A percentile compares a stretch with the other conserved stretches of the same genome.
These are phyloP conservation scores for Spencermartinsiella ligniputridi DNA, from an alignment of 1,139 yeast species.

Conservation along the genomic window DNA sequence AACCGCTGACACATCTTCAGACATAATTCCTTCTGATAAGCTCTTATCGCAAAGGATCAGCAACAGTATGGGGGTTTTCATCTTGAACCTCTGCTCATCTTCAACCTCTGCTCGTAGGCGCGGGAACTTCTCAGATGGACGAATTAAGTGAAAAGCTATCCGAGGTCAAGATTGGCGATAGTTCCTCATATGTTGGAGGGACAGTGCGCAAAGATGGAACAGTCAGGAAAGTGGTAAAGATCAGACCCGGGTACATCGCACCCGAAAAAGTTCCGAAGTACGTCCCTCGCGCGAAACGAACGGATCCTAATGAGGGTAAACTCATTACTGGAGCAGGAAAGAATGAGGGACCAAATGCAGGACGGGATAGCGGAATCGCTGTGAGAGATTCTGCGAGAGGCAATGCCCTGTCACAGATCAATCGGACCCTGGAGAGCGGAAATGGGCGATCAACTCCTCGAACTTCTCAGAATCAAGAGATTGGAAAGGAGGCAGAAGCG, in stretches of 20 bases:
- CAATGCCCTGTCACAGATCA: not conserved
- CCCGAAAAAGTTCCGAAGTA: slow-evolving; percentile 36
- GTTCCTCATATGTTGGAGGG: slow-evolving; percentile 28
- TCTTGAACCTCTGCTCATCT: too few species aligned
- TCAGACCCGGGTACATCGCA: slow-evolving; percentile 40
- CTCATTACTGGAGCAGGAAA: not conserved
- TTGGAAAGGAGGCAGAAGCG: too few species aligned
- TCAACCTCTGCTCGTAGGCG: too few species aligned
- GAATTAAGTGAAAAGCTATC: slow-evolving; percentile 1
- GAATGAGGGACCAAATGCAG: not conserved
- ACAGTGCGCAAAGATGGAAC: slow-evolving; percentile 39
- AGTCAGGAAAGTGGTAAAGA: slow-evolving; percentile 32
- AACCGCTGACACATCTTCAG: too few species aligned
- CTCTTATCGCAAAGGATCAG: too few species aligned
- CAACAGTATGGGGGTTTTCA: too few species aligned
- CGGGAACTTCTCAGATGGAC: not conserved
- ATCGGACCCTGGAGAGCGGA: not conserved
- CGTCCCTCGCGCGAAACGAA: slow-evolving; percentile 23
- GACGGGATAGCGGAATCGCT: not conserved
- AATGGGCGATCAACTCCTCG: not conserved
- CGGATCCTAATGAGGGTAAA: slow-evolving; percentile 3
- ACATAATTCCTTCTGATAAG: too few species aligned
- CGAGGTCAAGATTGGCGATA: slow-evolving; percentile 18
- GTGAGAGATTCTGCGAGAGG: not conserved
- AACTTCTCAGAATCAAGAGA: too few species aligned